Base-by-base conservation (phyloP, 2,329 filamentous ascomycete species). In the Lecanicillium sp. region DNA sequence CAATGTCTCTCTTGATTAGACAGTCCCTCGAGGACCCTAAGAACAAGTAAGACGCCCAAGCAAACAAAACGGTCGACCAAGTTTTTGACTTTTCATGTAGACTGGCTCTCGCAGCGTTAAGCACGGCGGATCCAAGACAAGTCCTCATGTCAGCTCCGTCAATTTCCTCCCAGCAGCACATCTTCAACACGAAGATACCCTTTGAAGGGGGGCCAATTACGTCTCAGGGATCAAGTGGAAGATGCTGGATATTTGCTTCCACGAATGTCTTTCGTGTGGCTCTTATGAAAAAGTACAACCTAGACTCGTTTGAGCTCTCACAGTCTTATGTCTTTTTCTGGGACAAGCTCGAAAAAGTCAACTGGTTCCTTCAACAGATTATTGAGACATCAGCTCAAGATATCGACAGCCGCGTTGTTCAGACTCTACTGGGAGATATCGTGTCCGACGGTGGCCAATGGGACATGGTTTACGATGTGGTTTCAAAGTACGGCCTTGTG, bases 241-340 rank as follows among this genome's bases (percentile, higher is more conserved):
- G 88, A 46, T 95, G 88, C 68, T 95, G 88, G 88, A 75, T 94
- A 45, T 95, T 95, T 51, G 88, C 88, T 1, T 78, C 84, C 4
- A 92, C 85, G n/a, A 94, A 94, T 51, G 80, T 94, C 40, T 92
- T 94, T 63, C 82, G 88, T 19, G 74, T 94, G n/a, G 83, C 86
- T 1, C 69, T 94, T 33, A 90, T 92, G 82, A 83, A 85, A 60
- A 81, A 81, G 51, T 84, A 94, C 60, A 76, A 79, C 46, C 73
- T 94, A 15, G 74, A 80, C 33, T 69, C 74, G 38, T 94, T 94
- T 52, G 85, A 94, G 67, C 70, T 95, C n/a, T 88, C 82, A 20
- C 88, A 94, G 61, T 71, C 81, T 1, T 94, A 94, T 53, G 72
- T 94, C 4, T 94, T 90, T 65, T 94, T 87, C 71, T 94, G 84